These are phyloP conservation scores for Saccharomyces hybrid DNA, from an alignment of 1,139 yeast species.

Conservation along the genomic window DNA sequence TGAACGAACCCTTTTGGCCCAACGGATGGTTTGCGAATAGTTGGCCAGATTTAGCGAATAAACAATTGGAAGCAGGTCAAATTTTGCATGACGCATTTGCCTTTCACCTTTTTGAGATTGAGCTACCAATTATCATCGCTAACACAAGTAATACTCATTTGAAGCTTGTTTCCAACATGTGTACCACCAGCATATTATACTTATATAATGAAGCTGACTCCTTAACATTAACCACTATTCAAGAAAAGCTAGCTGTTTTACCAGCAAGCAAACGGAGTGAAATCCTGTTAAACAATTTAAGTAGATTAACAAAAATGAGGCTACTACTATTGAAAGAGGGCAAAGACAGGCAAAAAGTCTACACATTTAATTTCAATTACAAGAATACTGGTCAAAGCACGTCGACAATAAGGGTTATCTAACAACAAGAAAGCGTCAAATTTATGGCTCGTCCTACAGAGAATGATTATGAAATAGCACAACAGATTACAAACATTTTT, in stretches of 20 bases:
- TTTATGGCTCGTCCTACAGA: no score
- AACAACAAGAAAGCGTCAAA: neutral
- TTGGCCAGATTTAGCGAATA: neutral
- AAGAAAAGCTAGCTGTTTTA: conserved; percentile 1
- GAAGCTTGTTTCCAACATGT: neutral
- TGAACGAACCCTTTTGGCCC: conserved; percentile 6
- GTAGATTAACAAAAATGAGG: neutral
- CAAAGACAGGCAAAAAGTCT: neutral
- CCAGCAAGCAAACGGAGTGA: neutral
- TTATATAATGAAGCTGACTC: neutral
- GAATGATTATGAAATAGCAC: neutral
- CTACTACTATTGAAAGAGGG: neutral
- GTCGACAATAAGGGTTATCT: neutral
- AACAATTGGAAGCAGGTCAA: conserved; percentile 3
- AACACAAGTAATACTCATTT: neutral
- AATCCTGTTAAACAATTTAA: neutral
- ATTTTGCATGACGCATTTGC: neutral
- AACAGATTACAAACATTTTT: neutral
- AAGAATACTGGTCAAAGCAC: neutral
- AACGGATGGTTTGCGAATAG: neutral
- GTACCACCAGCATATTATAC: neutral
- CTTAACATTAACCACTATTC: neutral
- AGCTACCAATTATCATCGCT: conserved; percentile 10
- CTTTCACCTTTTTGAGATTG: conserved; percentile 14
- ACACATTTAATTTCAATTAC: neutral